phyloP scores from a whole-genome alignment of 2,329 filamentous ascomycete genomes.

The Escovopsis sp. region DNA sequence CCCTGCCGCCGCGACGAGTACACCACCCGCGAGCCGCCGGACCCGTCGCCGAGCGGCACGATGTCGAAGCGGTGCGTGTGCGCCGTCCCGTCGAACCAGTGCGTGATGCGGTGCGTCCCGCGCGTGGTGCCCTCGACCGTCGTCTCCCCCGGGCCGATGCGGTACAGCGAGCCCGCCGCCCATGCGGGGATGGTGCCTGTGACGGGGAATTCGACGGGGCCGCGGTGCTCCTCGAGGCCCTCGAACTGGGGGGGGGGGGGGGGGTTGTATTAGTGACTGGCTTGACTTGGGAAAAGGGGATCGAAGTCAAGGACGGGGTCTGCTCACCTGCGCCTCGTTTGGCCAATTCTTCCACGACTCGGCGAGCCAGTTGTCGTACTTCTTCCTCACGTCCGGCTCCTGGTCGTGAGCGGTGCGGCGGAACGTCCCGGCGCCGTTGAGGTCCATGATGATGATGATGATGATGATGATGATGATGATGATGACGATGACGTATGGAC shows the following conservation, averaged over 20 bases:
- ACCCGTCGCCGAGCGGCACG: conserved; percentile 17
- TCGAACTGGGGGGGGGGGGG: conserved; percentile 41
- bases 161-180: conserved; percentile 56
- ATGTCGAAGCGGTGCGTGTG: conserved; percentile 63
- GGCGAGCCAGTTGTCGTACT: conserved; percentile 14
- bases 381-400: conserved; percentile 11
- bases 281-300: neutral
- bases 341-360: conserved; percentile 30
- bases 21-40: conserved; percentile 27
- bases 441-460: conserved; percentile 10
- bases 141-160: conserved; percentile 57
- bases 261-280: too few relatives aligned
- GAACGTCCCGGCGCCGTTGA: conserved; percentile 14
- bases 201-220: conserved; percentile 48
- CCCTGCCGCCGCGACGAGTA: conserved; percentile 61
- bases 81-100: conserved; percentile 73
- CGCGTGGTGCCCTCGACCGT: conserved; percentile 42
- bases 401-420: conserved; percentile 16
- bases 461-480: neutral
- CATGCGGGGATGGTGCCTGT: conserved; percentile 55
- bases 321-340: conserved; percentile 30
- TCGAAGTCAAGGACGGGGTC: neutral
- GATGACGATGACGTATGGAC: neutral
- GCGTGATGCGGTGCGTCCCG: conserved; percentile 46
- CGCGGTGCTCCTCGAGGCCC: conserved; percentile 47